phyloP scores from a whole-genome alignment of 768 basidiomycete genomes.

The Ephemerocybe angulata region DNA sequence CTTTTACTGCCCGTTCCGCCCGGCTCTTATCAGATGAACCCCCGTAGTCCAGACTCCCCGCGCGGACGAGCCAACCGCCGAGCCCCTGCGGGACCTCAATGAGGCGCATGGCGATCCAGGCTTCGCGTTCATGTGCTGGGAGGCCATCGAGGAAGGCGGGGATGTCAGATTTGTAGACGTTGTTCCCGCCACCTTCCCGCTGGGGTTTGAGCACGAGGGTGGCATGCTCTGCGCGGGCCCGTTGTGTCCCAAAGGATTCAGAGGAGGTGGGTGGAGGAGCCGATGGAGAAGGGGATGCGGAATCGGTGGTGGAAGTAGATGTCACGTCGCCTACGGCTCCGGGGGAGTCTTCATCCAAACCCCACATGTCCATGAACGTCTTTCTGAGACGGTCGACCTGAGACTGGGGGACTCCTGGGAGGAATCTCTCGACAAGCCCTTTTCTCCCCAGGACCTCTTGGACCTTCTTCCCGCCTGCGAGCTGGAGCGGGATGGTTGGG shows the following conservation, averaged over 20 bases:
- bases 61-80: slow-evolving; percentile 73
- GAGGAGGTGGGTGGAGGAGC: slow-evolving; percentile 22
- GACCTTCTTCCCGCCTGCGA: slow-evolving; percentile 95
- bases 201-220: slow-evolving; percentile 91
- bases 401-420: slow-evolving; percentile 38
- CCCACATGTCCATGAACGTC: slow-evolving; percentile 91
- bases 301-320: no score
- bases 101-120: slow-evolving; percentile 96
- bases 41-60: slow-evolving; percentile 42
- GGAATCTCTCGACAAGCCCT: slow-evolving; percentile 71
- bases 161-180: slow-evolving; percentile 84
- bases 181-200: slow-evolving; percentile 97
- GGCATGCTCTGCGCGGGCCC: slow-evolving; percentile 47
- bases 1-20: slow-evolving; percentile 41
- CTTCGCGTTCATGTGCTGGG: slow-evolving; percentile 57
- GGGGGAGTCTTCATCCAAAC: slow-evolving; percentile 40
- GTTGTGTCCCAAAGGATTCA: slow-evolving; percentile 41
- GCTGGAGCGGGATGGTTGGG: slow-evolving; percentile 83
- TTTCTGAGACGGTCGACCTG: slow-evolving; percentile 55
- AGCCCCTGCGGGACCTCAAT: slow-evolving; percentile 72
- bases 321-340: slow-evolving; percentile 33
- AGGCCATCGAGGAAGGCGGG: slow-evolving; percentile 70
- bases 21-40: slow-evolving; percentile 4
- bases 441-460: slow-evolving; percentile 81
- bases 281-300: slow-evolving; percentile 27